These are phyloP conservation scores for Dothistroma pini DNA, from an alignment of 2,329 filamentous ascomycete species.

Conservation along the genomic window DNA sequence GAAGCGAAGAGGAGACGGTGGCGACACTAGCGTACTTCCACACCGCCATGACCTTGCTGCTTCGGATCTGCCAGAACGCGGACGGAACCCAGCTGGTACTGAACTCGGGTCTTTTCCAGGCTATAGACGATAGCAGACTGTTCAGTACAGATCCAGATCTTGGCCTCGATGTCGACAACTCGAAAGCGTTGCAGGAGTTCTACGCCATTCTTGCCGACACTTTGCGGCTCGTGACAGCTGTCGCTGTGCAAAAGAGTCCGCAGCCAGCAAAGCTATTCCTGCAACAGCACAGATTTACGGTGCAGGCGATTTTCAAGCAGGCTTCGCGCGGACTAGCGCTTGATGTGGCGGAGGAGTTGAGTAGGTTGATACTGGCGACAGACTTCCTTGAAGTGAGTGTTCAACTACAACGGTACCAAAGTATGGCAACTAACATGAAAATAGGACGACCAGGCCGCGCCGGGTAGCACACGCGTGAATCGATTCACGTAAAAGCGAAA, in stretches of 20 bases:
- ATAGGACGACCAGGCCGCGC: slow-evolving; percentile 5
- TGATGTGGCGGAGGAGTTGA: slow-evolving; percentile 78
- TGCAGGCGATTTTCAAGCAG: slow-evolving; percentile 86
- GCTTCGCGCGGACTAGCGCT: slow-evolving; percentile 54
- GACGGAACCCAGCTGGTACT: slow-evolving; percentile 83
- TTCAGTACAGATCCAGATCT: slow-evolving; percentile 91
- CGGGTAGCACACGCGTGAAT: not conserved
- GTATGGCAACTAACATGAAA: not conserved
- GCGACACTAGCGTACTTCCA: slow-evolving; percentile 60
- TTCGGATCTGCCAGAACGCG: slow-evolving; percentile 78
- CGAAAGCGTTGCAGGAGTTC: slow-evolving; percentile 70
- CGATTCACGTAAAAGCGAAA: not conserved
- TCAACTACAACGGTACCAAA: not conserved
- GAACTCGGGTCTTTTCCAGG: slow-evolving; percentile 80
- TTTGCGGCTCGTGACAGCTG: slow-evolving; percentile 75
- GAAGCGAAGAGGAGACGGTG: slow-evolving; percentile 47
- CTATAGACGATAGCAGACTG: slow-evolving; percentile 75
- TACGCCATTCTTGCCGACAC: slow-evolving; percentile 79
- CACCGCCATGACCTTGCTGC: slow-evolving; percentile 74
- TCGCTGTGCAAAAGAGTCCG: slow-evolving; percentile 74
- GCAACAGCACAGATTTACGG: slow-evolving; percentile 73
- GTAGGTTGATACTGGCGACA: slow-evolving; percentile 76
- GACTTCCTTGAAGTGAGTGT: slow-evolving; percentile 79
- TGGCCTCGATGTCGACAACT: slow-evolving; percentile 69
- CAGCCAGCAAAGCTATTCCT: slow-evolving; percentile 77